A percentile compares a stretch with the other conserved stretches of the same genome.
Conservation (phyloP, 2,329 filamentous ascomycete genomes). For the Microdochium paspali region DNA sequence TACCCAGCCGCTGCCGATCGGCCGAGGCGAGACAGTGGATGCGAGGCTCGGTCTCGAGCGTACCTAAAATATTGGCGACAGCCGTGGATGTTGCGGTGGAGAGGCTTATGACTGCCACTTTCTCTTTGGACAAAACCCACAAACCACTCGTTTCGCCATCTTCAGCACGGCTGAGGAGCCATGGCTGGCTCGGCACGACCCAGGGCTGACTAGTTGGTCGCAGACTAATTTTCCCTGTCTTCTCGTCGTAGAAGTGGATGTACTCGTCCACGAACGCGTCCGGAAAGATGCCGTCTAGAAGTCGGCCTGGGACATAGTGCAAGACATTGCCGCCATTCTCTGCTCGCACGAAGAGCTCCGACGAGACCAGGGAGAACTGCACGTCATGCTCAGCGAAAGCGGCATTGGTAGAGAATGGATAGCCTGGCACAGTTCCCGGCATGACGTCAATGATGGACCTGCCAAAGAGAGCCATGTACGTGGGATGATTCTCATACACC, state of each 20-base stretch:
- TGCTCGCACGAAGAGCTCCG: conserved; percentile 23
- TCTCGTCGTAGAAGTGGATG: conserved; percentile 35
- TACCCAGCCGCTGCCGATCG: conserved; percentile 14
- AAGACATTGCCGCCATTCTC: conserved; percentile 2
- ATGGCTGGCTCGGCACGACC: conserved; percentile 10
- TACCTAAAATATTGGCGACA: conserved; percentile 20
- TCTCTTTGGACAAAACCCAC: conserved; percentile 14
- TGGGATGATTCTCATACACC: conserved; percentile 27
- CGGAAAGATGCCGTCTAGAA: conserved; percentile 22
- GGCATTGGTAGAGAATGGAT: conserved; percentile 29
- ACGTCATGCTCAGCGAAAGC: conserved; percentile 19
- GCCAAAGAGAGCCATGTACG: conserved; percentile 35
- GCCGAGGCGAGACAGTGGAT: conserved; percentile 21
- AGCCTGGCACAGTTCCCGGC: conserved; percentile 23
- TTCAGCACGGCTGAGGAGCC: conserved; percentile 10
- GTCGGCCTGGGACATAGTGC: conserved; percentile 15
- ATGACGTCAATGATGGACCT: conserved; percentile 29
- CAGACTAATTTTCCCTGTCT: conserved; percentile 20
- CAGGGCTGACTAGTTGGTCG: conserved; percentile 15
- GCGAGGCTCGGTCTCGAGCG: conserved; percentile 23
- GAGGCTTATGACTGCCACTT: conserved; percentile 19
- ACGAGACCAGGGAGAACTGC: conserved; percentile 19
- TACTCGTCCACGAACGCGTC: conserved; percentile 24
- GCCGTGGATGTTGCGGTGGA: conserved; percentile 20
- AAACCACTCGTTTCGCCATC: not conserved